A percentile compares a stretch with the other conserved stretches of the same genome.
These are phyloP conservation scores for Colletotrichum sp. DNA, from an alignment of 2,329 filamentous ascomycete genomes.

Conservation along the genomic window DNA sequence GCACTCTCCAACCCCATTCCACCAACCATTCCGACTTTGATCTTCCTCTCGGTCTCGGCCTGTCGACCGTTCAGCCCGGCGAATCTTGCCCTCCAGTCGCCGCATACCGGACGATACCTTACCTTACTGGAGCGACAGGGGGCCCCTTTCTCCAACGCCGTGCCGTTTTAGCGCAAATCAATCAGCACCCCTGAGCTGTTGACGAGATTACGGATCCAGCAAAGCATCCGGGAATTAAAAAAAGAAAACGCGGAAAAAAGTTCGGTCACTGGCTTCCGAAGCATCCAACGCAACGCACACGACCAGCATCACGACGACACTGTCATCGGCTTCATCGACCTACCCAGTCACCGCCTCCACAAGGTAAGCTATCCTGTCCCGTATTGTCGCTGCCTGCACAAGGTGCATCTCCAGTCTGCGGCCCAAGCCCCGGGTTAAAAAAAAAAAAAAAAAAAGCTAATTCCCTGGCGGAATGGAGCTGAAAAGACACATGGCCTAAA, in stretches of 20 bases:
- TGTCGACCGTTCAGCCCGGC: neutral
- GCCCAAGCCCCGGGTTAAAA: neutral
- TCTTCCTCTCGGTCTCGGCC: neutral
- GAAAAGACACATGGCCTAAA: conserved; percentile 22
- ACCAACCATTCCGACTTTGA: neutral
- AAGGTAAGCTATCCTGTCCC: neutral
- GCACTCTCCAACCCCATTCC: neutral
- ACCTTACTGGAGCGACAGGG: neutral
- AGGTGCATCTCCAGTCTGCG: neutral
- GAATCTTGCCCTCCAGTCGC: neutral
- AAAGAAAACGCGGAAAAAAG: neutral
- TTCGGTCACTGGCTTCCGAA: neutral
- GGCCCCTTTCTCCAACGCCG: neutral
- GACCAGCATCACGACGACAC: neutral
- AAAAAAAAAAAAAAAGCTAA: conserved; percentile 15
- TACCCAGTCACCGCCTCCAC: neutral
- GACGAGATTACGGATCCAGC: conserved; percentile 18
- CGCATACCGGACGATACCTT: neutral
- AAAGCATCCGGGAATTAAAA: neutral
- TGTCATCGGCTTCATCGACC: conserved; percentile 1
- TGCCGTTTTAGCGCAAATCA: conserved; percentile 12
- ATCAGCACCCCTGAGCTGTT: conserved; percentile 12
- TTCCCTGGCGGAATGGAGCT: conserved; percentile 18
- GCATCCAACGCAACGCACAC: neutral
- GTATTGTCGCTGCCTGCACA: neutral